These are phyloP conservation scores for Gossypium lobatum DNA, from an alignment of 441 rosid species.

Conservation along the genomic window DNA sequence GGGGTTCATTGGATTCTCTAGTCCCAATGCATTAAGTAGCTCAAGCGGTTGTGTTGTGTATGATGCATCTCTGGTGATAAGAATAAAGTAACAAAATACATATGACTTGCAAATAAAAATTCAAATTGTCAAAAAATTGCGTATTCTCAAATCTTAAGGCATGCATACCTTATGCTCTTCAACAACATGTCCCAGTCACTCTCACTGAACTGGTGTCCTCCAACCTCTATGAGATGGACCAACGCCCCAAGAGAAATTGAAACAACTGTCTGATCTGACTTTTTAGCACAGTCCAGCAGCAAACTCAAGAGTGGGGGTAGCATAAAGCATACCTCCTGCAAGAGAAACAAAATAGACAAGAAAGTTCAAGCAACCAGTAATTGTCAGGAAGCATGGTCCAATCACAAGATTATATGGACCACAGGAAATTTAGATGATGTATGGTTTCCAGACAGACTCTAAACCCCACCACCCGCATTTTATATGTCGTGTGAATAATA, in stretches of 20 bases:
- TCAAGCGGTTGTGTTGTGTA: constrained; percentile 99
- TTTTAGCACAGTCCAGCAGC: constrained; percentile 97
- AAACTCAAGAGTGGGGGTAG: constrained; percentile 94
- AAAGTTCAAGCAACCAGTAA: constrained; percentile 13
- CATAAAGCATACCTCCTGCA: constrained; percentile 98
- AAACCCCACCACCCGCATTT: background rate
- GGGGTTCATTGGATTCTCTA: constrained; percentile 46
- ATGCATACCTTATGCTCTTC: constrained; percentile 89
- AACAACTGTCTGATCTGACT: constrained; percentile 94
- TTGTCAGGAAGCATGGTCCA: constrained; percentile 12
- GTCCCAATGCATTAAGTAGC: constrained; percentile 77
- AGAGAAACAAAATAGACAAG: background rate
- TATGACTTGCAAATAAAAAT: constrained; percentile 14
- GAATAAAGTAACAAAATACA: constrained; percentile 13
- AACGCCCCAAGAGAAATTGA: constrained; percentile 95
- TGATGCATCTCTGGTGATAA: constrained; percentile 78
- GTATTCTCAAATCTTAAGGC: background rate
- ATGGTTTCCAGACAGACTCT: background rate
- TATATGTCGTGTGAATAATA: constrained; percentile 5
- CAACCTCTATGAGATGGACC: constrained; percentile 98
- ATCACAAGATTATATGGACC: background rate
- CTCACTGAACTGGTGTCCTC: constrained; percentile 97
- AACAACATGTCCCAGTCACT: constrained; percentile 94
- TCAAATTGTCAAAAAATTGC: background rate
- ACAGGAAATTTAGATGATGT: constrained; percentile 2